A percentile compares a stretch with the other conserved stretches of the same genome.
Conservation (phyloP, 768 basidiomycete genomes). For the Kwoniella sp. region DNA sequence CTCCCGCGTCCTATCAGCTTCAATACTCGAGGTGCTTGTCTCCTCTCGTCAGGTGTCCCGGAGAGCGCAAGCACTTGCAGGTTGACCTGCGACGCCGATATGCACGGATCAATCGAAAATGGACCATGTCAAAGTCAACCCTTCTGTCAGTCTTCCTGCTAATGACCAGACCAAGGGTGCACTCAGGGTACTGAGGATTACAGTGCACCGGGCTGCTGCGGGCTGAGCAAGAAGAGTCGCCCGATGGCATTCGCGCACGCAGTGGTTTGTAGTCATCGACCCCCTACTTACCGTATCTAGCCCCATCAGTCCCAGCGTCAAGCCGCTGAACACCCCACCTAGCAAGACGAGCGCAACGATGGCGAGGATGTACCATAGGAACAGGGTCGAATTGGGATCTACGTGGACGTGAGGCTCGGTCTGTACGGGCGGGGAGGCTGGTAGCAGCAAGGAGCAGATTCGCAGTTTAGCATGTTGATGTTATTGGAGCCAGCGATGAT, state of each 20-base stretch:
- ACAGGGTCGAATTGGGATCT: slow-evolving; percentile 33
- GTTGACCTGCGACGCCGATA: slow-evolving; percentile 36
- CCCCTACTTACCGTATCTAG: slow-evolving; percentile 43
- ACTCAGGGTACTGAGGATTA: too few relatives aligned
- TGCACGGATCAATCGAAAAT: not conserved
- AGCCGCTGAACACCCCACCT: slow-evolving; percentile 43
- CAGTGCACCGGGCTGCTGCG: not conserved
- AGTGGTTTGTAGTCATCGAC: too few relatives aligned
- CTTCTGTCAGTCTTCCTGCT: too few relatives aligned
- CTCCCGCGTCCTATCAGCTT: slow-evolving; percentile 37
- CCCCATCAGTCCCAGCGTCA: slow-evolving; percentile 49
- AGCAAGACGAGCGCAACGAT: slow-evolving; percentile 39
- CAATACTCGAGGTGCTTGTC: slow-evolving; percentile 43
- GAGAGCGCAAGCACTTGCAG: slow-evolving; percentile 46
- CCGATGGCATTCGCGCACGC: too few relatives aligned
- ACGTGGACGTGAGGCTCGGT: slow-evolving; percentile 43
- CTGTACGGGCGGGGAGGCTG: slow-evolving; percentile 12
- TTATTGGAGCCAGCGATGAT: too few relatives aligned
- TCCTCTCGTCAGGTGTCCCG: slow-evolving; percentile 39
- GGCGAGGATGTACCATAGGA: slow-evolving; percentile 40
- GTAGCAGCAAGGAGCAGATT: not conserved
- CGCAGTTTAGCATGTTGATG: too few relatives aligned
- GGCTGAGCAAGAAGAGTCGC: not conserved
- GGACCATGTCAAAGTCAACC: not conserved
- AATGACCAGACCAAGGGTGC: too few relatives aligned